Conservation (phyloP, 2,329 filamentous ascomycete genomes). For the Cercospora berteroae region DNA sequence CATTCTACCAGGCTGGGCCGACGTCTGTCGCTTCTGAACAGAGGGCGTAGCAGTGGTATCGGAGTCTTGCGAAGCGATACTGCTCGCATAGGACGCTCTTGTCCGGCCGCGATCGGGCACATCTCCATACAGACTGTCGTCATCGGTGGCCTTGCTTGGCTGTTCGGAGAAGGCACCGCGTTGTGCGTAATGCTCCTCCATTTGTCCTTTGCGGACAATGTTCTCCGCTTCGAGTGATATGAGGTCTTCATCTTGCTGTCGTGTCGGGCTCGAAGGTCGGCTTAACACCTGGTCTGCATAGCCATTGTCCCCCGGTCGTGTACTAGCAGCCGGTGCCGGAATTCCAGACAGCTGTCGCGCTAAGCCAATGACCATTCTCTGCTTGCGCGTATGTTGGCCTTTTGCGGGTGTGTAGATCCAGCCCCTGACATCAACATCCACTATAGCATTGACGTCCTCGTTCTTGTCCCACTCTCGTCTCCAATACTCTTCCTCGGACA, state of each 20-base stretch:
- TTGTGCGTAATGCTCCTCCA: conserved; percentile 59
- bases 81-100: conserved; percentile 23
- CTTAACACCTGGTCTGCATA: conserved; percentile 46
- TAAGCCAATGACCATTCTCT: conserved; percentile 80
- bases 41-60: conserved; percentile 34
- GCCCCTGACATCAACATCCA: conserved; percentile 91
- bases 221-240: conserved; percentile 73
- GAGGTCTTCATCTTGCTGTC: conserved; percentile 58
- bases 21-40: conserved; percentile 50
- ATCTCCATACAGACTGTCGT: conserved; percentile 40
- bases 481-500: conserved; percentile 62
- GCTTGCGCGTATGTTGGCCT: conserved; percentile 81
- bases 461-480: conserved; percentile 72
- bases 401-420: conserved; percentile 90
- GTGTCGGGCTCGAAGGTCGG: conserved; percentile 44
- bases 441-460: conserved; percentile 78
- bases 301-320: conserved; percentile 35
- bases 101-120: conserved; percentile 26
- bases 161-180: conserved; percentile 72
- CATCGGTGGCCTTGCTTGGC: conserved; percentile 51
- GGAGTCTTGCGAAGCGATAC: conserved; percentile 28
- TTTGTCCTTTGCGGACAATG: conserved; percentile 73
- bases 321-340: conserved; percentile 59
- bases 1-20: conserved; percentile 60
- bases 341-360: conserved; percentile 86